These are phyloP conservation scores for Curvularia verruculosa DNA, from an alignment of 2,329 filamentous ascomycete species.

Conservation along the genomic window DNA sequence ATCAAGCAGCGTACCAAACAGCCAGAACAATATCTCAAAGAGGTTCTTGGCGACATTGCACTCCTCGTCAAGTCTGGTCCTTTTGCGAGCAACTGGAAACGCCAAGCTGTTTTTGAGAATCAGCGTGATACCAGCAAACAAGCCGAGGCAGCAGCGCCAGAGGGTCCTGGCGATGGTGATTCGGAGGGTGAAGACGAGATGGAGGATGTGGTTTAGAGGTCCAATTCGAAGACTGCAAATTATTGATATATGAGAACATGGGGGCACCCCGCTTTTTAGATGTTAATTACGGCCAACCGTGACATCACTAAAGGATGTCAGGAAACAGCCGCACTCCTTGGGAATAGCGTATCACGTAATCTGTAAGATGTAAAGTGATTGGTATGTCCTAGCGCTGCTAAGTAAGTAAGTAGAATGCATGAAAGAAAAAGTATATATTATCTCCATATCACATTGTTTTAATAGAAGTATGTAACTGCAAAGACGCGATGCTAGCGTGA, in stretches of 20 bases:
- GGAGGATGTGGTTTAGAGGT: slow-evolving; percentile 68
- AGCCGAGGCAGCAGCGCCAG: slow-evolving; percentile 37
- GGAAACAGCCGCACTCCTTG: too few relatives aligned
- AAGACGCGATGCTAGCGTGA: too few relatives aligned
- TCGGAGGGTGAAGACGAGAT: slow-evolving; percentile 75
- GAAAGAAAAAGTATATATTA: too few relatives aligned
- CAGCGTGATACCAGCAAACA: slow-evolving; percentile 46
- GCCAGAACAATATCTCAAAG: slow-evolving; percentile 90
- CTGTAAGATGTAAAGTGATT: too few relatives aligned
- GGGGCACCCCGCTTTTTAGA: too few relatives aligned
- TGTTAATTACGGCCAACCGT: too few relatives aligned
- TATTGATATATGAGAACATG: not conserved
- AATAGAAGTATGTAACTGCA: too few relatives aligned
- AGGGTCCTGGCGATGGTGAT: slow-evolving; percentile 62
- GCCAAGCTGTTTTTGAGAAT: slow-evolving; percentile 71
- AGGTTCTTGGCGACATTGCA: slow-evolving; percentile 82
- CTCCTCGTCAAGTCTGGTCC: slow-evolving; percentile 80
- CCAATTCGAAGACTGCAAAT: not conserved
- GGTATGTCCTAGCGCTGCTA: too few relatives aligned
- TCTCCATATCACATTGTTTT: too few relatives aligned
- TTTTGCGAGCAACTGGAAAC: slow-evolving; percentile 84
- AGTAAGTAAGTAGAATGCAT: too few relatives aligned
- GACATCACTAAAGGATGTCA: too few relatives aligned
- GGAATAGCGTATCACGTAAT: too few relatives aligned
- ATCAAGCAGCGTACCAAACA: slow-evolving; percentile 79